Conservation (phyloP, 352 stramenopile genomes). For the Phytophthora lateralis region DNA sequence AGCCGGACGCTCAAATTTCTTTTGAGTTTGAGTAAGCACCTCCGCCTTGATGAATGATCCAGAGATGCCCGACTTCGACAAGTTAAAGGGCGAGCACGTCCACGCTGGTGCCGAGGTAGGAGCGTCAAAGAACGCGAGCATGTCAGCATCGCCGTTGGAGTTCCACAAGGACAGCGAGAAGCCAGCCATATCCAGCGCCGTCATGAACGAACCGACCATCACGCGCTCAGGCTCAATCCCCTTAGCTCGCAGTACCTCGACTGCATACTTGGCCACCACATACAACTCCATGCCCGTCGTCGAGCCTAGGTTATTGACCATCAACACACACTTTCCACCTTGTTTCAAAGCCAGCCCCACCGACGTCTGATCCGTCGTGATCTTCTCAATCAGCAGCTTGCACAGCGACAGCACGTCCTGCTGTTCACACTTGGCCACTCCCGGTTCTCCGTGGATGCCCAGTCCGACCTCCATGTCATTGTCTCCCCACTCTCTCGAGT, state of each 20-base stretch:
- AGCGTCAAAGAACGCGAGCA: slow-evolving; percentile 66
- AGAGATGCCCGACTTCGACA: slow-evolving; percentile 36
- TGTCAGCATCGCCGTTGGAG: slow-evolving; percentile 59
- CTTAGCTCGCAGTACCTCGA: slow-evolving; percentile 61
- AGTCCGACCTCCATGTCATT: slow-evolving; percentile 94
- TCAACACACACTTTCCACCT: slow-evolving; percentile 65
- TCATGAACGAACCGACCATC: slow-evolving; percentile 96
- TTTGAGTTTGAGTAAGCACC: slow-evolving; percentile 28
- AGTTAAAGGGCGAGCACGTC: slow-evolving; percentile 62
- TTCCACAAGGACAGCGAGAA: slow-evolving; percentile 92
- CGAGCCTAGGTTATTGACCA: slow-evolving; percentile 97
- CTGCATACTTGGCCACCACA: slow-evolving; percentile 88
- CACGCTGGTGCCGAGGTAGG: slow-evolving; percentile 65
- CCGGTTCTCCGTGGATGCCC: slow-evolving; percentile 96
- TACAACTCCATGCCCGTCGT: slow-evolving; percentile 97
- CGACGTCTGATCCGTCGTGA: slow-evolving; percentile 42
- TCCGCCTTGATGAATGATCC: slow-evolving; percentile 41
- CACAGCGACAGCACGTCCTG: slow-evolving; percentile 56
- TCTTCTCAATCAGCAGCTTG: slow-evolving; percentile 57
- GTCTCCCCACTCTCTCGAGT: slow-evolving; percentile 61
- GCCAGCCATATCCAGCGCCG: slow-evolving; percentile 96
- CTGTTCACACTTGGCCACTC: slow-evolving; percentile 66
- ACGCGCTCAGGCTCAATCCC: slow-evolving; percentile 85
- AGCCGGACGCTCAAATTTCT: slow-evolving; percentile 43
- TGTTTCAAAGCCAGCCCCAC: slow-evolving; percentile 46